phyloP scores from a whole-genome alignment of 768 basidiomycete genomes.

The Roridomyces roridus region DNA sequence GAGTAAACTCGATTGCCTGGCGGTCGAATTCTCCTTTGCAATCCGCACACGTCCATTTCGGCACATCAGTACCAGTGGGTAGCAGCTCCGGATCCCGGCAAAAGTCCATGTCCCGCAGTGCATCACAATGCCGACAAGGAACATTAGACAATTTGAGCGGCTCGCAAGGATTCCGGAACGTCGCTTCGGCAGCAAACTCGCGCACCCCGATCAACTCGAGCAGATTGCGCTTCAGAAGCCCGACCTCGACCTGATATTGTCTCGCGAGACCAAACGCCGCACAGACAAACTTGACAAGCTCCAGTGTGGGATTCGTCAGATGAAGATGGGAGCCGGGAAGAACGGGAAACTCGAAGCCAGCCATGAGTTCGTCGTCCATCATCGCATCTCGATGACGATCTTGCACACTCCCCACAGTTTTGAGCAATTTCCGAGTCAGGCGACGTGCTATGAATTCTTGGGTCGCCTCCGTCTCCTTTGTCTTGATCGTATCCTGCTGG shows the following conservation, averaged over 20 bases:
- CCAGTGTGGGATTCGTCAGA: slow-evolving; percentile 80
- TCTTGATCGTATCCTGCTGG: slow-evolving; percentile 70
- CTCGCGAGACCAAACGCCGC: slow-evolving; percentile 81
- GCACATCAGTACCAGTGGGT: slow-evolving; percentile 56
- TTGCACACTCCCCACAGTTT: slow-evolving; percentile 66
- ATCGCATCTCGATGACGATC: slow-evolving; percentile 66
- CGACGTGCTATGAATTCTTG: slow-evolving; percentile 80
- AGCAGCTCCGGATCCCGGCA: slow-evolving; percentile 90
- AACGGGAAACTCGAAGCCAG: slow-evolving; percentile 79
- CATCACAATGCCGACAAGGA: slow-evolving; percentile 87
- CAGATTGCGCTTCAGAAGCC: slow-evolving; percentile 86
- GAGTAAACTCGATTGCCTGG: slow-evolving; percentile 82
- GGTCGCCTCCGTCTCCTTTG: slow-evolving; percentile 70
- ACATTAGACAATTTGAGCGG: slow-evolving; percentile 85
- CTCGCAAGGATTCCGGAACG: slow-evolving; percentile 92
- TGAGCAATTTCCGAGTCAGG: slow-evolving; percentile 82
- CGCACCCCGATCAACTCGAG: slow-evolving; percentile 87
- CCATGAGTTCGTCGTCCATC: slow-evolving; percentile 56
- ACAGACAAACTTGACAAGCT: slow-evolving; percentile 88
- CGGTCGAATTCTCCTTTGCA: slow-evolving; percentile 91
- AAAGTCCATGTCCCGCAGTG: slow-evolving; percentile 90
- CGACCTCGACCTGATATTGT: slow-evolving; percentile 87
- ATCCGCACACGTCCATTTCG: slow-evolving; percentile 71
- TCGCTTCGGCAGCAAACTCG: slow-evolving; percentile 86
- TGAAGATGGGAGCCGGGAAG: slow-evolving; percentile 88